Percentiles rank a stretch among this genome's conserved stretches.
phyloP scores from a whole-genome alignment of 352 stramenopile species.

The Pythium sukuiense region DNA sequence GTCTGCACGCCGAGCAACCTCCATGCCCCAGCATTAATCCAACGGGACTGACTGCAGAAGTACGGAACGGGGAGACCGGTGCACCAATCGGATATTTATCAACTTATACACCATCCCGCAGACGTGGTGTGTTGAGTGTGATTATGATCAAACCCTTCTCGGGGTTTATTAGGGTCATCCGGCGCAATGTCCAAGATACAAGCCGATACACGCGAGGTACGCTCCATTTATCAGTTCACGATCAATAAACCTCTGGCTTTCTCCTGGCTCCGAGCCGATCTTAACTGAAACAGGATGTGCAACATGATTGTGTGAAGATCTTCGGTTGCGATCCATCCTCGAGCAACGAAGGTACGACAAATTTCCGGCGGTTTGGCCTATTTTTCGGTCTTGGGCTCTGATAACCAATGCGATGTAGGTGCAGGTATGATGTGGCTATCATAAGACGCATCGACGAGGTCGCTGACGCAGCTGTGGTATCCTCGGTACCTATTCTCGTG shows the following conservation, averaged over 20 bases:
- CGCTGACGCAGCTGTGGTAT: conserved; percentile 1
- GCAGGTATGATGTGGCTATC: conserved; percentile 5
- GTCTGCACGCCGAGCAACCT: conserved; percentile 33
- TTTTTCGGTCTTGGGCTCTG: not conserved
- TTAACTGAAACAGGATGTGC: not conserved
- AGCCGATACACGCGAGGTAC: not conserved
- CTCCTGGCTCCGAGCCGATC: not conserved
- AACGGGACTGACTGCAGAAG: not conserved
- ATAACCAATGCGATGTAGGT: not conserved
- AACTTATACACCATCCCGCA: not conserved
- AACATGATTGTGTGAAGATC: not conserved
- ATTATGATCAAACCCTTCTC: too few species aligned
- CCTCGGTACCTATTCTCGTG: conserved; percentile 16
- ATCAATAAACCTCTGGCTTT: not conserved
- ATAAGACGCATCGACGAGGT: conserved; percentile 7
- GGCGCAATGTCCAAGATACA: not conserved
- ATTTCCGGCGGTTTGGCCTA: not conserved
- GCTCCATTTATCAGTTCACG: not conserved
- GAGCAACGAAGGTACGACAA: not conserved
- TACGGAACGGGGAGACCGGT: not conserved
- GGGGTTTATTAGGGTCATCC: too few species aligned
- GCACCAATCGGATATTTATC: not conserved
- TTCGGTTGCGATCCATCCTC: not conserved
- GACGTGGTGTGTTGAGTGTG: not conserved
- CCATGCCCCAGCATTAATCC: conserved; percentile 24